Conservation (phyloP, 441 rosid species). For the Daphne laureola region DNA sequence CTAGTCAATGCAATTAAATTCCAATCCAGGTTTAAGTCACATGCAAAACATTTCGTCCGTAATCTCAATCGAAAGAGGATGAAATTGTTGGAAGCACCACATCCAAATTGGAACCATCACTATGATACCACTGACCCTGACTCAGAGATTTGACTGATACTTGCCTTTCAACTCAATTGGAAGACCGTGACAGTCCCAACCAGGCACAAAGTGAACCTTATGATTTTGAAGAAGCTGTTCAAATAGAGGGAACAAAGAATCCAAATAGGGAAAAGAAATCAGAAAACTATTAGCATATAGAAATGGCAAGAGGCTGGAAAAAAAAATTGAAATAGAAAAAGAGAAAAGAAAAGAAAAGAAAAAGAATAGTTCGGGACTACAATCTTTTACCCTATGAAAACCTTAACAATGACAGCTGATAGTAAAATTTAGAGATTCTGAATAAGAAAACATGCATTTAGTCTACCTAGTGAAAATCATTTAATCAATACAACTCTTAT, state of each 20-base stretch:
- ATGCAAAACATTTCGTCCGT: too few relatives aligned
- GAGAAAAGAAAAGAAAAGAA: background rate
- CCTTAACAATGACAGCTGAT: too few relatives aligned
- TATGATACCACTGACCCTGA: background rate
- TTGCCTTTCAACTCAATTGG: conserved; percentile 98
- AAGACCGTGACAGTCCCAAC: conserved; percentile 99
- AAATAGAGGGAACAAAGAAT: conserved; percentile 15
- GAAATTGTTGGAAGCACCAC: too few relatives aligned
- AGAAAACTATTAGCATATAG: background rate
- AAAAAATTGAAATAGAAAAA: too few relatives aligned
- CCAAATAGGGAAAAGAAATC: conserved; percentile 10
- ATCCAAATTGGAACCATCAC: too few relatives aligned
- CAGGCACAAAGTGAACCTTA: conserved; percentile 84
- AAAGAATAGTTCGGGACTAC: background rate
- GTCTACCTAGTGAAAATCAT: too few relatives aligned
- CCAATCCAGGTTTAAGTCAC: too few relatives aligned
- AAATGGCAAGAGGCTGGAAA: background rate
- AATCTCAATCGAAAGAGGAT: too few relatives aligned
- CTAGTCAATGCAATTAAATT: too few relatives aligned
- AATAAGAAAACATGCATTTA: too few relatives aligned
- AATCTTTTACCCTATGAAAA: background rate
- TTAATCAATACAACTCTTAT: too few relatives aligned
- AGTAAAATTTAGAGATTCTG: too few relatives aligned
- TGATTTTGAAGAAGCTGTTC: conserved; percentile 82
- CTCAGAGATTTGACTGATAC: conserved; percentile 20